Evolutionary conservation across 2,329 filamentous ascomycete genomes (phyloP), one percentile per base, ranked within the genome.

Genomic region (Epichloe elymi): DNA sequence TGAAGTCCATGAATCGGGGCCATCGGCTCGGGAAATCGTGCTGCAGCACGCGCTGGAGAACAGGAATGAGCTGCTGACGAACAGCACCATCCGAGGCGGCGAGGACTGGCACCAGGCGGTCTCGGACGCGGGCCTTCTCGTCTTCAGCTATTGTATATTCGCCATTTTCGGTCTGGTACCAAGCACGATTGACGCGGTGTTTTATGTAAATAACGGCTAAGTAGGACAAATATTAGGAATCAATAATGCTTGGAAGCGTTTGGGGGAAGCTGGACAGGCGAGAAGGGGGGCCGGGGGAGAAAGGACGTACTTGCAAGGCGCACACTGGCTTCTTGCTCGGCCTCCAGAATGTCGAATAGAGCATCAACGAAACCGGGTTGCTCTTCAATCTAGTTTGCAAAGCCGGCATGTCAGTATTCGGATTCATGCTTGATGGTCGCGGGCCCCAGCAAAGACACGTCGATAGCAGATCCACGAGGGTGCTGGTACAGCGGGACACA

Each of bases 141-240:
- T 86, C 82, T 65, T 97, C 91, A 60, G 86, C 78, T 70, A 95
- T 93, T 60, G 83, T 74, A 60, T 80, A 82, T 60, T 85, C 82
- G 62, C 80, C 78, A 56, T 83, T 79, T 64, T 94, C 87, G 63
- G 78, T 76, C 56, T 80, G 82, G 51, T 84, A 79, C 93, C 93
- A 98, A 61, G 88, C 89, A 65, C 90, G 86, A 67, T 86, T 91
- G 67, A 97, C 86, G 65, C 90, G 86, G 72, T 98, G 97, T 74
- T 98, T 98, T 67, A 97, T 82, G 72, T 97, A 98, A 61, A 98
- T 88, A 64, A 91, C 90, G 63, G 89, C 91, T 96, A 68, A 55
- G 50, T 46, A 52, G 44, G 11, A 20, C 14, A 12, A 4, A 48
- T 35, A 20, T 51, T 51, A 14, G 48, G 50, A 38, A 26, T 43